These are phyloP conservation scores for Tritrichomonas musculus DNA, from an alignment of 208 protist species.

Conservation along the genomic window DNA sequence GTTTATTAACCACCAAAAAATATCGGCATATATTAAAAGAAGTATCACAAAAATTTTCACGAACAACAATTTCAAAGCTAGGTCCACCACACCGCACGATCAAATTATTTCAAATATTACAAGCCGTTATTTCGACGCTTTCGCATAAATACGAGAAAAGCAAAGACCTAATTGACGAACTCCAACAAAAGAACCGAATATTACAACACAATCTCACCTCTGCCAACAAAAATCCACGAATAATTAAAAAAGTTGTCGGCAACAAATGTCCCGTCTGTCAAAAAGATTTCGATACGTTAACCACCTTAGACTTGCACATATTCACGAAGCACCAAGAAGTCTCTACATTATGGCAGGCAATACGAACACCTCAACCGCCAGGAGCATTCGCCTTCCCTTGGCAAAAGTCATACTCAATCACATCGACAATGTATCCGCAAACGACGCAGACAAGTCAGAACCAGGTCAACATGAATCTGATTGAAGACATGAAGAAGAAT, in stretches of 20 bases:
- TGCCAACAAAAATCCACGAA: not conserved
- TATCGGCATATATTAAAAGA: not conserved
- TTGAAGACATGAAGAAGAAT: not conserved
- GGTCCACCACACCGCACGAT: not conserved
- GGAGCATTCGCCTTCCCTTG: no score
- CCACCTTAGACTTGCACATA: not conserved
- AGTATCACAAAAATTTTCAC: not conserved
- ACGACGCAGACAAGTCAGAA: not conserved
- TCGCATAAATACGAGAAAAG: not conserved
- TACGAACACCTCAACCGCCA: not conserved
- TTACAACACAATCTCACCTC: not conserved
- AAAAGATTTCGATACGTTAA: not conserved
- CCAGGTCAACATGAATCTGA: not conserved
- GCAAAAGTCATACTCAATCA: no score
- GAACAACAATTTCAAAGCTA: not conserved
- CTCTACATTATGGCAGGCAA: not conserved
- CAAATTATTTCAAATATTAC: conserved; percentile 5
- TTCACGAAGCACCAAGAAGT: not conserved
- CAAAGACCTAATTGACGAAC: not conserved
- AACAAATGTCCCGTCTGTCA: not conserved
- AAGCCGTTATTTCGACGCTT: not conserved
- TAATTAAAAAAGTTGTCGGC: not conserved
- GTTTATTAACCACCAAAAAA: not conserved
- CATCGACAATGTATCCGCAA: not conserved
- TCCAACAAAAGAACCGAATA: not conserved